Base-by-base conservation (phyloP, 805 yeast genomes). In the Blastobotrys muscicola region DNA sequence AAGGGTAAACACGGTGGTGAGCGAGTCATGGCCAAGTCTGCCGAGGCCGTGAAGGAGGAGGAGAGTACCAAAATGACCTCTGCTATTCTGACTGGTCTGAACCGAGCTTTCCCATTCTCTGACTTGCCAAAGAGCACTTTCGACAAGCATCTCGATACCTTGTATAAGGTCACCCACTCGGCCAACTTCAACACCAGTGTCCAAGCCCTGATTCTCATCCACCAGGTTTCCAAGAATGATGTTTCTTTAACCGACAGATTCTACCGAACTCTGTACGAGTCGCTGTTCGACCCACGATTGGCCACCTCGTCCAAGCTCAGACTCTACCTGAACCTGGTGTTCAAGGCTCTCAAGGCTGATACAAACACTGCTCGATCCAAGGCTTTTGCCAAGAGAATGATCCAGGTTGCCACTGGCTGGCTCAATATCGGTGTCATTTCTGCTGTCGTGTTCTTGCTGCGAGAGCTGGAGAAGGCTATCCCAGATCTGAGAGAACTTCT, bases 31-130 rank as follows among this genome's bases (percentile, higher is more conserved):
- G 48, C 47, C 39, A 52, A 52, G 48, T 52, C 61, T 20, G 49
- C 49, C 4, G 55, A 47, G 31, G 65, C 56, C 26, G 55, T 58
- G 10, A 61, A 60, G 41, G 69, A 86, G 57, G 97, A 92, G 60
- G 85, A 81, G 54, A 83, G 80, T 55, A 74, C 94, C 36, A 85
- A 84, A 56, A 65, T 90, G 53, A 85, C 90, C 54, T 80, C 95
- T 26, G 96, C 96, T 11, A 72, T 92, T 45, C 74, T 92, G 51
- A 86, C 98, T 1, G 98, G 98, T 53, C 75, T 92, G 46, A 92
- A 92, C 61, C 83, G 98, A 66, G 89, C 97, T 0, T 90, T 85
- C 71, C 97, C 97, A 44, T 92, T 85, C 60, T 79, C 95, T 2
- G 72, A 78, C 50, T 68, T 92, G 43, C 73, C 78, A 33, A 79